Evolutionary conservation across 306 rosid species (phyloP).

Genomic region (Cucumis sativus): Cucumber_9930_V3 NC_026660.2:24916501-24917000

Average conservation of each 20-base stretch:
- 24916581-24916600: background rate
- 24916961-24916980: background rate
- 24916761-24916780: conserved; percentile 95
- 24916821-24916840: conserved; percentile 3
- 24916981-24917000: background rate
- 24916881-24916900: background rate
- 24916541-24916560: background rate
- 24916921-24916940: background rate
- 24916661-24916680: conserved; percentile 51
- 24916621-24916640: background rate
- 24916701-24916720: conserved; percentile 57
- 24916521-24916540: background rate
- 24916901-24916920: background rate
- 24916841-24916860: background rate
- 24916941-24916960: background rate
- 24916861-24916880: background rate
- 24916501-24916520: background rate
- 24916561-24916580: background rate
- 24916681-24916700: conserved; percentile 87
- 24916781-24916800: conserved; percentile 80
- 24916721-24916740: conserved; percentile 80
- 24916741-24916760: conserved; percentile 96
- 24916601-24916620: background rate
- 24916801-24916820: conserved; percentile 68
- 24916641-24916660: background rate